These are phyloP conservation scores for Furcasterigmium furcatum DNA, from an alignment of 2,329 filamentous ascomycete species.

Conservation along the genomic window DNA sequence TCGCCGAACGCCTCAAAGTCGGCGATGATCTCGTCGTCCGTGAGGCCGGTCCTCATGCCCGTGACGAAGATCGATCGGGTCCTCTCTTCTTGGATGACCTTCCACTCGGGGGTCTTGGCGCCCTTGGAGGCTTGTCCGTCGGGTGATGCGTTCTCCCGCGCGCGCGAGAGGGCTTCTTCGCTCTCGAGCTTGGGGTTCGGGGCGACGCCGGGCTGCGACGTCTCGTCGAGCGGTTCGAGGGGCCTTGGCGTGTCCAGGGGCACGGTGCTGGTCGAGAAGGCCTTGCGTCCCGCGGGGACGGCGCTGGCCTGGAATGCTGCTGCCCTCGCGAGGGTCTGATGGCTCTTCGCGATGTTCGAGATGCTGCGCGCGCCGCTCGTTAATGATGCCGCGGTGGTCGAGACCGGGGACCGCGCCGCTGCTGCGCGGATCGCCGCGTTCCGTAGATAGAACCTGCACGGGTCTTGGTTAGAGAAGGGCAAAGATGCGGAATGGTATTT, in stretches of 20 bases:
- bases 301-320: too few relatives aligned
- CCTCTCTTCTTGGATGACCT: not conserved
- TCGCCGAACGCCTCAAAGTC: constrained; percentile 48
- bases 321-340: too few relatives aligned
- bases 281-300: too few relatives aligned
- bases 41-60: constrained; percentile 69
- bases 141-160: too few relatives aligned
- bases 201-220: not conserved
- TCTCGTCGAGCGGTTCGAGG: not conserved
- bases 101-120: too few relatives aligned
- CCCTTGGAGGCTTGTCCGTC: too few relatives aligned
- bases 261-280: too few relatives aligned
- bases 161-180: not conserved
- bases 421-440: not conserved
- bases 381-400: not conserved
- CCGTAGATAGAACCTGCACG: constrained; percentile 1
- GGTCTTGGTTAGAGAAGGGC: too few relatives aligned
- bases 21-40: constrained; percentile 53
- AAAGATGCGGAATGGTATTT: too few relatives aligned
- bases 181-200: not conserved
- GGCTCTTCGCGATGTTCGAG: not conserved
- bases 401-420: too few relatives aligned
- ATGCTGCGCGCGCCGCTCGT: not conserved
- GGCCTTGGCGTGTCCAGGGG: not conserved
- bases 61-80: constrained; percentile 52